Evolutionary conservation across 768 basidiomycete species (phyloP).

Genomic region (Pleurotus cornucopiae): DNA sequence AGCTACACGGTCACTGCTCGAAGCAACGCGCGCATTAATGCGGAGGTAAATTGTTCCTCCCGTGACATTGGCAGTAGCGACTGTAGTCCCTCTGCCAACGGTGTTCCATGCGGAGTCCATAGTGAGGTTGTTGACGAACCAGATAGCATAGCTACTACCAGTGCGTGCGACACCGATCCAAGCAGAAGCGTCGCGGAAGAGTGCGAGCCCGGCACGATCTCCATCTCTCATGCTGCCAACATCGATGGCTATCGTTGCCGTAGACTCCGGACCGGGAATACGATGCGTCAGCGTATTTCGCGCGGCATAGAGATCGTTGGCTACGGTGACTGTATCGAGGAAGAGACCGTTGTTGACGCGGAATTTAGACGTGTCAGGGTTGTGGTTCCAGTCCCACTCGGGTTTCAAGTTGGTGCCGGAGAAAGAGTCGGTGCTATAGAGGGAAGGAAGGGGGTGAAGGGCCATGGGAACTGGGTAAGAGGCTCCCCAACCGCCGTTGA

Average conservation of each 20-base stretch:
- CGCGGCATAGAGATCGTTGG: slow-evolving; percentile 13
- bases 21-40: slow-evolving; percentile 9
- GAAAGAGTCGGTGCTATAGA: slow-evolving; percentile 14
- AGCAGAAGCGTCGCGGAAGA: slow-evolving; percentile 15
- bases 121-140: slow-evolving; percentile 14
- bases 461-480: slow-evolving; percentile 13
- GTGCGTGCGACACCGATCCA: slow-evolving; percentile 14
- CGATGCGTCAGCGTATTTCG: slow-evolving; percentile 18
- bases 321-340: slow-evolving; percentile 16
- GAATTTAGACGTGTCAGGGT: slow-evolving; percentile 15
- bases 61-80: slow-evolving; percentile 10
- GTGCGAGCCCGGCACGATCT: slow-evolving; percentile 16
- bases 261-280: slow-evolving; percentile 13
- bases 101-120: slow-evolving; percentile 15
- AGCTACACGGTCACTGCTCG: slow-evolving; percentile 8
- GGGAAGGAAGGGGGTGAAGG: slow-evolving; percentile 10
- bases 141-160: slow-evolving; percentile 3
- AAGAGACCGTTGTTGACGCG: slow-evolving; percentile 13
- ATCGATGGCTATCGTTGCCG: slow-evolving; percentile 13
- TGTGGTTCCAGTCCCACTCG: slow-evolving; percentile 19
- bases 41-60: slow-evolving; percentile 12
- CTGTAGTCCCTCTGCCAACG: slow-evolving; percentile 10
- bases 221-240: slow-evolving; percentile 13
- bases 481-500: slow-evolving; percentile 12
- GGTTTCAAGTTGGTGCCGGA: slow-evolving; percentile 10